Evolutionary conservation across 352 stramenopile genomes (phyloP), one percentile per base, ranked within the genome.

Genomic region (Phytopythium litorale): DNA sequence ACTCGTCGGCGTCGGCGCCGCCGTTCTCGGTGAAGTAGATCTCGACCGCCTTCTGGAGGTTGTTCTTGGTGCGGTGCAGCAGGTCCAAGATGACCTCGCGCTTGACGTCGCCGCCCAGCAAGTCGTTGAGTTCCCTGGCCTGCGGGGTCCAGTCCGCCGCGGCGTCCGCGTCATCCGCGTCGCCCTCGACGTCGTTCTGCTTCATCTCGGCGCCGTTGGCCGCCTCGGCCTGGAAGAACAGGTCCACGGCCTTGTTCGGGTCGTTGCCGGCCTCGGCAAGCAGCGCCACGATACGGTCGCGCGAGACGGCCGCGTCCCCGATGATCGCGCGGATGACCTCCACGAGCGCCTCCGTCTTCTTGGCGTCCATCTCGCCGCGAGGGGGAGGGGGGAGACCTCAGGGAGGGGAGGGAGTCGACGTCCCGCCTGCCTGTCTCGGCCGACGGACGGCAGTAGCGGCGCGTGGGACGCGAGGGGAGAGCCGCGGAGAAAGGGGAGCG

Each of bases 271-370:
- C 82, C 61, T 85, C 61, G 4, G 62, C n/a, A 8, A 94, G 67
- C 54, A 94, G 69, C 70, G 64, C 68, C 45, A 92, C 50, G 60
- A 93, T 91, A 60, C 68, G 75, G 19, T 91, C 79, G 53, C 78
- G 78, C 32, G 84, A 88, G 40, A 85, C 54, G 42, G 76, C 72
- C 67, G 66, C 79, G 16, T 77, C 73, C 2, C 79, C 84, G 59
- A 92, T 81, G 66, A 92, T 91, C 50, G 78, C 79, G 76, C 84
- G 84, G 71, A 92, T 92, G 23, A 76, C 75, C 28, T 89, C 81
- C 63, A 92, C 81, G 54, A 91, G 76, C 66, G 74, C 76, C 70
- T 91, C 81, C 62, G 78, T 73, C 65, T 75, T 64, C 37, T 74
- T 71, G 58, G 66, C 63, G 62, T 87, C 73, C 77, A 87, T 87